Evolutionary conservation across 1,284 basidiomycete genomes (phyloP), one percentile per base, ranked within the genome.

Genomic region (Ceratobasidium sp.): DNA sequence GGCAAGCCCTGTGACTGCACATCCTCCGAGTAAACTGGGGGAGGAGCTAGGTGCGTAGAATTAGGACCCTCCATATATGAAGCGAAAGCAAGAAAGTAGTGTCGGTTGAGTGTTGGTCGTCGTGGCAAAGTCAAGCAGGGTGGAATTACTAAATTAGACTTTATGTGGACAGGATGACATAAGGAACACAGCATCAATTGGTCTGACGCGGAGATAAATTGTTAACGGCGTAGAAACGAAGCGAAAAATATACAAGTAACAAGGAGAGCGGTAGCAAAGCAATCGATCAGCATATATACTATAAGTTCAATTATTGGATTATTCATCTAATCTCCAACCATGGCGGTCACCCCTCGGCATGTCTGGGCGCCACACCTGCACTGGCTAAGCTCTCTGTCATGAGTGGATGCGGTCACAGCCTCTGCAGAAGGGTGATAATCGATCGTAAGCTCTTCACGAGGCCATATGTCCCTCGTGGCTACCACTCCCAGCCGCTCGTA

Each of bases 371-470:
- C 73, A 58, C 73, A 76, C 12, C n/a, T 42, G 40, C 73, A 76
- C 23, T 73, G 58, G 26, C 23, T 61, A 20, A 61, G 42, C 12
- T 60, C 58, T 15, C 46, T 64, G 42, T 12, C 60, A 33, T 61
- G n/a, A 28, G 71, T 28, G 15, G 58, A 28, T 3, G 28, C 40
- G 12, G 61, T 2, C n/a, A 33, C 12, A 5, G 3, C 13, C n/a
- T 70, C 66, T 39, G 55, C 10, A 33, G 69, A 53, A 1, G 79
- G 79, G 23, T 77, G 28, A 53, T 79, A 79, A 40, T 79, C 79
- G 28, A 79, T 73, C 10, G 61, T 67, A n/a, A 79, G 70, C 49
- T 79, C 79, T 60, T 79, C 76, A 23, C 76, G 51, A 5, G 64
- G 63, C 1, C 15, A 63, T 44, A 78, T 78, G 20, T 77, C 63